A percentile compares a stretch with the other conserved stretches of the same genome.
Evolutionary conservation across 2,329 filamentous ascomycete species (phyloP).

Genomic region (Microthyrium microscopicum): DNA sequence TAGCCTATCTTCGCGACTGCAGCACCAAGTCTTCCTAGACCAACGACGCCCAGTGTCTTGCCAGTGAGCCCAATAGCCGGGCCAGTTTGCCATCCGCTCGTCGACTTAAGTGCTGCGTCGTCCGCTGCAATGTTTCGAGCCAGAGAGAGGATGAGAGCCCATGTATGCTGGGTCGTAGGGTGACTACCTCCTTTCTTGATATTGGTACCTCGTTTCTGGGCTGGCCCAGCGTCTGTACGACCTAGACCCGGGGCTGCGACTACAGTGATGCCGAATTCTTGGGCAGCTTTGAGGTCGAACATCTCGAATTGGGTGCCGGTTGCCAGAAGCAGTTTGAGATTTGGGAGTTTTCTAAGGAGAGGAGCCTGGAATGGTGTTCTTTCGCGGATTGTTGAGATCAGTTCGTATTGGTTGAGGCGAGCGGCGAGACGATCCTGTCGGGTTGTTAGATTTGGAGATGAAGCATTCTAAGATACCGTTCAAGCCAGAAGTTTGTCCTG

Average conservation of each 20-base stretch:
- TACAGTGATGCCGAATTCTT: conserved; percentile 42
- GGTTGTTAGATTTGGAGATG: conserved; percentile 30
- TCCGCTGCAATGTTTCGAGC: conserved; percentile 53
- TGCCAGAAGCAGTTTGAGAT: conserved; percentile 59
- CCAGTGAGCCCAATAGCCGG: conserved; percentile 47
- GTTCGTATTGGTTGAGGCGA: conserved; percentile 50
- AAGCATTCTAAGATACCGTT: too few species aligned
- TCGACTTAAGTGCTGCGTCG: conserved; percentile 50
- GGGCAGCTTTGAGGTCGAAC: conserved; percentile 48
- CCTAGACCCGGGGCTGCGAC: conserved; percentile 38
- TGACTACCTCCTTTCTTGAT: conserved; percentile 1
- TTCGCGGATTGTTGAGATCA: conserved; percentile 69
- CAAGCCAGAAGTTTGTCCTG: too few species aligned
- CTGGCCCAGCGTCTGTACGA: not conserved
- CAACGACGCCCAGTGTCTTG: conserved; percentile 55
- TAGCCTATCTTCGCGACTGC: conserved; percentile 51
- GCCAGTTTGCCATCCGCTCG: conserved; percentile 51
- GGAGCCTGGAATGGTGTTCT: conserved; percentile 57
- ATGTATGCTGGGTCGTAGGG: conserved; percentile 49
- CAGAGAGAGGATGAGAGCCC: conserved; percentile 49
- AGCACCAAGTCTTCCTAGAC: conserved; percentile 56
- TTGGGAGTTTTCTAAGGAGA: conserved; percentile 50
- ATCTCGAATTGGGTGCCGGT: conserved; percentile 53
- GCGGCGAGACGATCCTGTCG: conserved; percentile 45
- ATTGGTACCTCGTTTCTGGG: not conserved